Evolutionary conservation across 768 basidiomycete species (phyloP).

Genomic region (Tulasnella sp.): DNA sequence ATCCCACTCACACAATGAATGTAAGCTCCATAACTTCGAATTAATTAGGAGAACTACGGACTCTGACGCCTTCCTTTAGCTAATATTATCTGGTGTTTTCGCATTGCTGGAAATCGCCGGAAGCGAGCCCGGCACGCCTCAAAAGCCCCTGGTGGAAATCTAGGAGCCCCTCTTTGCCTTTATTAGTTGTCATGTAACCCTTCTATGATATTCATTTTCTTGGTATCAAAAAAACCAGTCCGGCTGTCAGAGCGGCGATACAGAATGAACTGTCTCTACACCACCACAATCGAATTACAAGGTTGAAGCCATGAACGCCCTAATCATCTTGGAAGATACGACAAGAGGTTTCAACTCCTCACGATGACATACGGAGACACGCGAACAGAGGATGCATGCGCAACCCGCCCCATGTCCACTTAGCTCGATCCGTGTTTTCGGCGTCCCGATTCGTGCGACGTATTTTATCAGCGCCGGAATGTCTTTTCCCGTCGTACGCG

Average conservation of each 20-base stretch:
- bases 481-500: not conserved
- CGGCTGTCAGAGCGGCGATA: not conserved
- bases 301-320: not conserved
- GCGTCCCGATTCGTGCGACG: not conserved
- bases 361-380: not conserved
- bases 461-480: not conserved
- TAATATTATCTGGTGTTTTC: constrained; percentile 22
- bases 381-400: not conserved
- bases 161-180: not conserved
- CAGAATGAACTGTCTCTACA: not conserved
- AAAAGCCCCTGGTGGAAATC: constrained; percentile 12
- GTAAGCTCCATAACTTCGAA: not conserved
- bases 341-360: not conserved
- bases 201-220: not conserved
- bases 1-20: constrained; percentile 24
- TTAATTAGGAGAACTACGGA: not conserved
- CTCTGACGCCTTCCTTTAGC: not conserved
- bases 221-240: not conserved
- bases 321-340: not conserved
- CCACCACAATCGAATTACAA: not conserved
- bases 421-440: not conserved
- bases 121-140: not conserved
- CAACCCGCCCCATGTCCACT: not conserved
- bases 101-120: constrained; percentile 17
- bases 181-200: not conserved